Evolutionary conservation across 2,329 filamentous ascomycete species (phyloP), one percentile per base, ranked within the genome.

Genomic region (Xylariaceae sp.): DNA sequence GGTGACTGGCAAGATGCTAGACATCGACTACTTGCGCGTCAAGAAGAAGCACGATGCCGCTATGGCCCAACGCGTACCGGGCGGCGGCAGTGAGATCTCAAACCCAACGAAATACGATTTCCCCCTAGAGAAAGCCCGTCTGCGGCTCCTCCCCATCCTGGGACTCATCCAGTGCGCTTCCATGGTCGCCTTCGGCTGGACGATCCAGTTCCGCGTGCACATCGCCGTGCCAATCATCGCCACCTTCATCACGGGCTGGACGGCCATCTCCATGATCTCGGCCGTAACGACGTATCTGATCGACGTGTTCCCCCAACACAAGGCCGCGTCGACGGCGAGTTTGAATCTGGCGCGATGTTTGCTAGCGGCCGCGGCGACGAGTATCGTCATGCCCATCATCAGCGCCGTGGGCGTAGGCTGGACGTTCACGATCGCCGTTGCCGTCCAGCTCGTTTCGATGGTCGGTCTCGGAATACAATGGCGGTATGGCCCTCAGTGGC

Each of bases 291-390:
- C 81, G 0, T 82, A 81, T 58, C 72, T 83, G 0, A 76, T 83
- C 2, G 82, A 85, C 63, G 69, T 83, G 0, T 84, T 80, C 60
- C 75, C 76, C 0, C 75, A 77, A 10, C 70, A 71, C 8, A 79
- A 78, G 58, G 81, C 81, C 0, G 77, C 78, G 0, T 81, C 81
- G 0, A 82, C 75, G 50, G 82, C 82, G 0, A 79, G 77, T 50
- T 65, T 83, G 23, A 84, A 84, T 61, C 72, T 84, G 2, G 77
- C 78, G 0, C 68, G 81, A 44, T 84, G 81, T 61, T 63, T 82
- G 1, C 73, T 81, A 37, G 81, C 77, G 0, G 82, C 81, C 0
- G 80, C 76, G 0, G 79, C 78, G 0, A 82, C 80, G 0, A 78
- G 76, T 17, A 75, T 78, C 9, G 72, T 82, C 2, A 77, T 80